Evolutionary conservation across 768 basidiomycete species (phyloP), one percentile per base, ranked within the genome.

Genomic region (Vararia minispora): DNA sequence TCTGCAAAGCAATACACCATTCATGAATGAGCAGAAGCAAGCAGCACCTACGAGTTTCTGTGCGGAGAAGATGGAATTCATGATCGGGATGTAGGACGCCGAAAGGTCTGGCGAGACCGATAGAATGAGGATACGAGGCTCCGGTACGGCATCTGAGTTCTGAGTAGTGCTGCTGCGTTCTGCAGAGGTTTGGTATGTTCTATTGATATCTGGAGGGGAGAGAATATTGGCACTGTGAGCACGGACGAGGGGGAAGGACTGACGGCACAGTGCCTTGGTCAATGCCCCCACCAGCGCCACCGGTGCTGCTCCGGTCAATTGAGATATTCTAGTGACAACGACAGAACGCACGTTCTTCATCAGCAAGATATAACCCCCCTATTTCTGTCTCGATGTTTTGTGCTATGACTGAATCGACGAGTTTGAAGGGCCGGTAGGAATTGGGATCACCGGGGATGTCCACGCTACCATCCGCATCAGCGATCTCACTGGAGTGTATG

Each of bases 31-130:
- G 17, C 17, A 37, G 29, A 43, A 40, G 16, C 35, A 20, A 28
- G 42, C 18, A 36, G 40, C 9, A 59, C 80, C 49, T 46, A 87
- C 94, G 48, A 90, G 68, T 64, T 99, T 99, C 59, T 99, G 95
- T 4, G 95, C 95, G 13, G 92, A 91, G 61, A 99, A 99, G 34
- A 98, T 98, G 38, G 91, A 81, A 56, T 98, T 98, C 95, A 99
- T 99, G 55, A 98, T 79, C 18, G 94, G 88, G 34, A 98, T 94
- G 59, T 99, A 99, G 8, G 91, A 88, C 6, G 79, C 71, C 7
- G 86, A 81, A 21, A 81, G 69, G 60, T 94, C 86, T 12, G 88
- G 87, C 9, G 92, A 94, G 39, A 95, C 90, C 28, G 90, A 92
- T 37, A 99, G 66, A 46, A 98, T 68, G 35, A 83, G 57, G 35